Evolutionary conservation across 2,329 filamentous ascomycete genomes (phyloP), one percentile per base, ranked within the genome.

Genomic region (Pseudocercospora ulei): DNA sequence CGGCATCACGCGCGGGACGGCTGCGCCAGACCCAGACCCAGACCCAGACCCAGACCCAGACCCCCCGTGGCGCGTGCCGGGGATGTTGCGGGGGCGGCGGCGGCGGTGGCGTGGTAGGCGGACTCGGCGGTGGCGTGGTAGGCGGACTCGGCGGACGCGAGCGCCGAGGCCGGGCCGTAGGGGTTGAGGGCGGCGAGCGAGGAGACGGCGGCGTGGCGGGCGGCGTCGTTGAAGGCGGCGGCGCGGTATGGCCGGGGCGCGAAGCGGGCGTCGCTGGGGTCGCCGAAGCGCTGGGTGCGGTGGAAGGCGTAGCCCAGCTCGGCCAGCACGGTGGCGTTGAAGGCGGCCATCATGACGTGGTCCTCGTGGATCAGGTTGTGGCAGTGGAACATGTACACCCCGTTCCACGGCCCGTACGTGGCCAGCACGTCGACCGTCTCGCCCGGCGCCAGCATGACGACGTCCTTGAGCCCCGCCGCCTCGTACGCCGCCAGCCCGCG

Each of bases 401-500:
- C 73, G 37, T 69, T 65, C 65, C 66, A 72, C 0, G 71, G 71
- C 2, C 65, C 64, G 48, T 69, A 73, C 48, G 66, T 61, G 1
- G 70, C 71, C 25, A 70, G 62, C 0, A 73, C 69, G 4, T 62
- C 60, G 7, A 71, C 67, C 1, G 58, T 65, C 57, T 76, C 72
- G 11, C 65, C 65, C 0, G 56, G 57, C 6, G 65, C 68, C 1
- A 77, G 61, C 63, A 71, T 70, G 1, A 75, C 71, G 1, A 75
- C 68, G 47, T 77, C 73, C 55, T 76, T 76, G 11, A 74, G 63
- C 0, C 69, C 72, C 0, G 63, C 66, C 1, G 61, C 58, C 56
- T 77, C 73, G 47, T 76, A 76, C 0, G 69, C 63, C 44, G 63
- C 49, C 3, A 75, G 65, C 7, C 50, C 52, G 2, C 64, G 60